A percentile compares a stretch with the other conserved stretches of the same genome.
Evolutionary conservation across 2,329 filamentous ascomycete species (phyloP).

Genomic region (Graphilbum ipis-grandicollis): DNA sequence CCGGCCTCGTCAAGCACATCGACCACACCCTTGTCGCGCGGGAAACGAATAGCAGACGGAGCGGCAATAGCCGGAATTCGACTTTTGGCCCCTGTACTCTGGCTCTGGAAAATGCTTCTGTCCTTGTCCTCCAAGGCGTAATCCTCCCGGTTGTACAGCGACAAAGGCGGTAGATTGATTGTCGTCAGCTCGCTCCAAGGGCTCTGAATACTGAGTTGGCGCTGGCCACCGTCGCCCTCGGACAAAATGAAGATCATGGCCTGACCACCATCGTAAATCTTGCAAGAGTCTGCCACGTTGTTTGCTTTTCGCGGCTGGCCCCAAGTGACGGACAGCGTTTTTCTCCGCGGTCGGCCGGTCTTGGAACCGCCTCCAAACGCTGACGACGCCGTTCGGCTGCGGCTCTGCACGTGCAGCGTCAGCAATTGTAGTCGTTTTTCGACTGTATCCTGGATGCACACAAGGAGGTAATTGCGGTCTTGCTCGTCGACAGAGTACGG

Average conservation of each 20-base stretch:
- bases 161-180: slow-evolving; percentile 43
- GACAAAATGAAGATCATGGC: slow-evolving; percentile 55
- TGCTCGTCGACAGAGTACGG: slow-evolving; percentile 35
- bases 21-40: slow-evolving; percentile 41
- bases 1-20: slow-evolving; percentile 48
- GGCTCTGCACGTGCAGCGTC: slow-evolving; percentile 38
- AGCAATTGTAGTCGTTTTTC: slow-evolving; percentile 52
- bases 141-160: slow-evolving; percentile 20
- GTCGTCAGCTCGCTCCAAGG: slow-evolving; percentile 59
- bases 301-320: slow-evolving; percentile 41
- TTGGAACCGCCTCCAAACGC: too few relatives aligned
- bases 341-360: too few relatives aligned
- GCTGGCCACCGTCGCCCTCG: slow-evolving; percentile 42
- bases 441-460: slow-evolving; percentile 53
- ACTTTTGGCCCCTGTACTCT: neutral
- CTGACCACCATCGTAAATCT: slow-evolving; percentile 46
- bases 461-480: slow-evolving; percentile 35
- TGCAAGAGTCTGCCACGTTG: slow-evolving; percentile 57
- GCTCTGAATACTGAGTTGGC: slow-evolving; percentile 54
- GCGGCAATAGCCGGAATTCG: too few relatives aligned
- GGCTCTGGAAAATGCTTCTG: slow-evolving; percentile 4
- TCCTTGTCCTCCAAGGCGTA: neutral
- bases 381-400: slow-evolving; percentile 12
- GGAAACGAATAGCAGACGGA: slow-evolving; percentile 23
- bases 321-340: slow-evolving; percentile 21